Evolutionary conservation across 805 yeast species (phyloP).

Genomic region (Priceomyces carsonii): DNA sequence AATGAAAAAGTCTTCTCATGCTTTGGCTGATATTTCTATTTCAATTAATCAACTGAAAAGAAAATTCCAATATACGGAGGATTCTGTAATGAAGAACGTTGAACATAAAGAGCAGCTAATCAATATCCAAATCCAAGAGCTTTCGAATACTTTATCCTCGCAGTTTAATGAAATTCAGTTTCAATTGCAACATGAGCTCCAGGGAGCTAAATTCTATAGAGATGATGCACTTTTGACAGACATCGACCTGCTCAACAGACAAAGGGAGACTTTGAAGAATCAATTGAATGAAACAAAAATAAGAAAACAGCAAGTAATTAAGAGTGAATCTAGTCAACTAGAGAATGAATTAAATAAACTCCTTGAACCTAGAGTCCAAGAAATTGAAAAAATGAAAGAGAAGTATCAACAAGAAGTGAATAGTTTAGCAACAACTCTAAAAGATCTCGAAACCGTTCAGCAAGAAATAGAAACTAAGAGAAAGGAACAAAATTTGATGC

Average conservation of each 20-base stretch:
- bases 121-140: constrained; percentile 29
- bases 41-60: constrained; percentile 9
- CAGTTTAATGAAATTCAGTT: constrained; percentile 32
- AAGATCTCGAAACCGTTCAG: constrained; percentile 8
- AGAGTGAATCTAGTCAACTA: constrained; percentile 15
- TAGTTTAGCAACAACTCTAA: constrained; percentile 17
- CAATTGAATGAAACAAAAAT: constrained; percentile 13
- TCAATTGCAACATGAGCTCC: constrained; percentile 35
- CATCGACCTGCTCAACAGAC: constrained; percentile 15
- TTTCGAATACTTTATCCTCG: constrained; percentile 22
- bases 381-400: constrained; percentile 25
- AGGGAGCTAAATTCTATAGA: constrained; percentile 21
- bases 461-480: constrained; percentile 5
- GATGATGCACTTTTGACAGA: constrained; percentile 21
- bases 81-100: constrained; percentile 27
- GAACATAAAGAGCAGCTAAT: constrained; percentile 28
- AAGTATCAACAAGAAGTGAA: constrained; percentile 23
- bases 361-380: constrained; percentile 19
- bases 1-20: constrained; percentile 10
- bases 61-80: constrained; percentile 26
- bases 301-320: constrained; percentile 10
- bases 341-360: constrained; percentile 16
- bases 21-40: constrained; percentile 6
- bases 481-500: constrained; percentile 6
- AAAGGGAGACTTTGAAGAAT: constrained; percentile 8